These are phyloP conservation scores for Durusdinium trenchii DNA, from an alignment of 73 alveolate genomes.

Conservation along the genomic window DNA sequence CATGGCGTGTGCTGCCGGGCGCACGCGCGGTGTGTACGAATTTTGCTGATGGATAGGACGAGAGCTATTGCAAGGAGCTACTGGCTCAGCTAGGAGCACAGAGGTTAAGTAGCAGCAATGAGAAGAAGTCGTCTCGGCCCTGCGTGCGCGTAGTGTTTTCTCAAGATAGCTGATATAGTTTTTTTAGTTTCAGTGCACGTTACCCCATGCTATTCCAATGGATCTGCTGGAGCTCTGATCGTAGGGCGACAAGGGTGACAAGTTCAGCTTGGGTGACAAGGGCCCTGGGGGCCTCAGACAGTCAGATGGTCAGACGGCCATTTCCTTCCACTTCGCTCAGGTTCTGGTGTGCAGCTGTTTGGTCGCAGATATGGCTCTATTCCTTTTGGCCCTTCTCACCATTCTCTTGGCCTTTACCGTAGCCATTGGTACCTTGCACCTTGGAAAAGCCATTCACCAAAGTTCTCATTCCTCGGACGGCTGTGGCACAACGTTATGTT, in stretches of 20 bases:
- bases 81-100: neutral
- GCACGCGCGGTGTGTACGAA: neutral
- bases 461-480: neutral
- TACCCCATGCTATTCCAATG: too few species aligned
- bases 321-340: neutral
- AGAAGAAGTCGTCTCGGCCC: too few species aligned
- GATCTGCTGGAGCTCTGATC: too few species aligned
- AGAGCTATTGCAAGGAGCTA: neutral
- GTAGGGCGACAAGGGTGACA: too few species aligned
- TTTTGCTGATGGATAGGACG: neutral
- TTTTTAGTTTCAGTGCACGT: neutral
- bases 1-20: slow-evolving; percentile 57
- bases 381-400: neutral
- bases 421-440: slow-evolving; percentile 24
- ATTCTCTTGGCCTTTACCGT: slow-evolving; percentile 26
- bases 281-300: neutral
- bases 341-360: slow-evolving; percentile 60
- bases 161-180: too few species aligned
- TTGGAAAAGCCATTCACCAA: neutral
- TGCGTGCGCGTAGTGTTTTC: too few species aligned
- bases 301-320: neutral
- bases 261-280: neutral
- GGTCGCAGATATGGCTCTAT: slow-evolving; percentile 40
- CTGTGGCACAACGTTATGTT: neutral
- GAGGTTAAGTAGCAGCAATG: too few species aligned